Base-by-base conservation (phyloP, 768 basidiomycete genomes). In the Saitozyma sp. region DNA sequence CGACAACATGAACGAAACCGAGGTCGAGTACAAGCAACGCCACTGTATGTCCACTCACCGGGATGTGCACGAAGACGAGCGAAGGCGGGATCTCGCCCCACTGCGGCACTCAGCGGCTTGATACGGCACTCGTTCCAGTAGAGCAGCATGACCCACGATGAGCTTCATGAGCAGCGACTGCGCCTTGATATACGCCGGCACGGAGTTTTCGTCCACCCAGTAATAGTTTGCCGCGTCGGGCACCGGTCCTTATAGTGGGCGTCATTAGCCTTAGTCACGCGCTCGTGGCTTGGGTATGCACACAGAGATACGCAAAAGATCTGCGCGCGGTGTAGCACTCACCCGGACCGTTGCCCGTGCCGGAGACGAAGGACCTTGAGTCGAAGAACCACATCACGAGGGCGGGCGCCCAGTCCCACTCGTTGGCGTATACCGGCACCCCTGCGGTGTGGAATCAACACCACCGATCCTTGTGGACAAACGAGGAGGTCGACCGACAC, bases 341-440 rank as follows among this genome's bases (percentile, higher is more conserved):
- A 51, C 19, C 53, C 49, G 41, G 66, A 42, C 38, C 49, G 39
- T 54, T 38, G 19, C 86, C 63, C 8, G 42, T 55, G 40, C 65
- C 65, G 11, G 65, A 48, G 51, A 60, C 59, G 56, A 66, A 66
- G 10, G 61, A 58, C 37, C 88, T 82, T 3, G 89, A 89, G 77
- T 90, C 89, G 67, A 90, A 90, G 79, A 89, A 88, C 88, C 87
- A 90, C 5, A 89, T 75, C 52, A 90, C 76, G 9, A 89, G 80
- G 4, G 78, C 80, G 4, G 88, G 88, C 6, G 73, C n/a, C 59
- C 37, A 39, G 66, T 69, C 69, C 5, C 42, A 13, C n/a, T 54
- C 49, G 14, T 63, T 59, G 9, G 68, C 69, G 58, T 70, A 72
- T 39, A 90, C 85, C 3, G 89, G 89, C 42, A 90, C 87, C 89